These are phyloP conservation scores for Trichoderma erinaceum DNA, from an alignment of 495 filamentous ascomycete species.

Conservation along the genomic window DNA sequence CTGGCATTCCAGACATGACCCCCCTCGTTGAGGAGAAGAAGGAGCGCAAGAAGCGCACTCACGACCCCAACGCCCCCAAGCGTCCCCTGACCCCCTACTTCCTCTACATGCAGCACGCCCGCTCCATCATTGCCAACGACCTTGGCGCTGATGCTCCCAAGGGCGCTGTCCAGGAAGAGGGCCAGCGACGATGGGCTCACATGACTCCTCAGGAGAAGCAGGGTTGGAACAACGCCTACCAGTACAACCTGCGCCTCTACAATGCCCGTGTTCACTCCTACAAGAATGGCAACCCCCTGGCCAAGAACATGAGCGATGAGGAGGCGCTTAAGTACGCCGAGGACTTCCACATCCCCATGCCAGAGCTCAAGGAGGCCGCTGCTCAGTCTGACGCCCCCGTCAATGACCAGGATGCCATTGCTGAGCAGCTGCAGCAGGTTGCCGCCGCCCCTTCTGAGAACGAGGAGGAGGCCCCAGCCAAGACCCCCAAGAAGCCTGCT, in stretches of 20 bases:
- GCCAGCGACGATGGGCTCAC: slow-evolving; percentile 70
- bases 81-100: slow-evolving; percentile 90
- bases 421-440: slow-evolving; percentile 49
- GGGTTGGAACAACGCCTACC: slow-evolving; percentile 70
- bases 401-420: slow-evolving; percentile 52
- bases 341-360: slow-evolving; percentile 40
- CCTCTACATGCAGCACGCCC: slow-evolving; percentile 80
- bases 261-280: slow-evolving; percentile 66
- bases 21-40: slow-evolving; percentile 57
- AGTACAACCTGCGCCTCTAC: slow-evolving; percentile 69
- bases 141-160: slow-evolving; percentile 63
- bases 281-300: slow-evolving; percentile 58
- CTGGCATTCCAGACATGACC: slow-evolving; percentile 26
- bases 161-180: slow-evolving; percentile 75
- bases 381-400: slow-evolving; percentile 46
- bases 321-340: slow-evolving; percentile 54
- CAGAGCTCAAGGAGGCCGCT: slow-evolving; percentile 27
- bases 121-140: slow-evolving; percentile 67
- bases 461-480: slow-evolving; percentile 35
- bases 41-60: slow-evolving; percentile 80
- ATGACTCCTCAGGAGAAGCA: slow-evolving; percentile 70
- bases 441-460: slow-evolving; percentile 25
- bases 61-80: slow-evolving; percentile 93
- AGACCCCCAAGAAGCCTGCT: slow-evolving; percentile 48
- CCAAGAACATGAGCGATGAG: slow-evolving; percentile 55